Conservation (phyloP, 169 alveolate species). For the Plasmodium fragile region DNA sequence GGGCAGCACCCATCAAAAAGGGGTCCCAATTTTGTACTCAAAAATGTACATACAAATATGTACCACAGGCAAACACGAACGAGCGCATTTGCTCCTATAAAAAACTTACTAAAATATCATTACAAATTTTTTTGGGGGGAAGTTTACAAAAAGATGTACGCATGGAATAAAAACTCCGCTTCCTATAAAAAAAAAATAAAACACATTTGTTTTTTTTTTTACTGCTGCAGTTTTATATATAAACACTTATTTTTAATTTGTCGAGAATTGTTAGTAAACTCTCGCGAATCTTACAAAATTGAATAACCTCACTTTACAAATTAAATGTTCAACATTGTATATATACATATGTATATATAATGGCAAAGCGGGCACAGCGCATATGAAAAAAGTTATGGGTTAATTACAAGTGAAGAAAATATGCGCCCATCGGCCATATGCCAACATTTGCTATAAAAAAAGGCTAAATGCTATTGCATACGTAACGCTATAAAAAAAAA, state of each 20-base stretch:
- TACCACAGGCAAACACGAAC: background rate
- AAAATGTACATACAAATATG: conserved; percentile 4
- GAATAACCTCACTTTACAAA: background rate
- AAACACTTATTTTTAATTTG: background rate
- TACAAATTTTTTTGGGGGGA: background rate
- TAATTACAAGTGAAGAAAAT: background rate
- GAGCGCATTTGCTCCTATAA: background rate
- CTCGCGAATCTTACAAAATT: background rate
- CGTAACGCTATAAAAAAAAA: background rate
- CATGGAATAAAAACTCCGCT: background rate
- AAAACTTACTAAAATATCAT: conserved; percentile 1
- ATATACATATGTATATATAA: too few species aligned
- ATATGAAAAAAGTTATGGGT: background rate
- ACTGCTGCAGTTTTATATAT: background rate
- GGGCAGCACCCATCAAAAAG: background rate
- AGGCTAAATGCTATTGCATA: background rate
- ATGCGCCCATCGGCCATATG: background rate
- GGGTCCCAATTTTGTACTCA: background rate
- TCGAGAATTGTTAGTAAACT: background rate
- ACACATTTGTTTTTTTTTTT: background rate
- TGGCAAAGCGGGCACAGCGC: background rate
- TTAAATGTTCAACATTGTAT: background rate
- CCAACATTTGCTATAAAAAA: background rate
- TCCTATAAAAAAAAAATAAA: background rate
- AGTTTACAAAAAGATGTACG: background rate